phyloP scores from a whole-genome alignment of 2,329 filamentous ascomycete species.

The Penicillium sp. region DNA sequence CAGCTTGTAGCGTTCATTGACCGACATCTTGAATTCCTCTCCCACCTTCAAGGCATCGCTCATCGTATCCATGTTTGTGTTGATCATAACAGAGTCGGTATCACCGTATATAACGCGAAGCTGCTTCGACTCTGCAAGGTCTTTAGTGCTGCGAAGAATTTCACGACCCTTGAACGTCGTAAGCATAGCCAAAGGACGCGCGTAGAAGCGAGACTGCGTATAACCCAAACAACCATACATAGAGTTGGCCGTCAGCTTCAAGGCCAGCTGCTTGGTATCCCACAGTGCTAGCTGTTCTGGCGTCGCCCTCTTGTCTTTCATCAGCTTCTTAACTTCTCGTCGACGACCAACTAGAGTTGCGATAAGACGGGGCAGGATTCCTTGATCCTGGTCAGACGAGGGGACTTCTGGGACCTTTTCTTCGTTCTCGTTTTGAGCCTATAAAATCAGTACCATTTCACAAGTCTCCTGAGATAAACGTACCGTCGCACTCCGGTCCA shows the following conservation, averaged over 20 bases:
- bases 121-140: slow-evolving; percentile 84
- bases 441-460: slow-evolving; percentile 18
- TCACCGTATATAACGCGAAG: slow-evolving; percentile 98
- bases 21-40: slow-evolving; percentile 87
- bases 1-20: slow-evolving; percentile 88
- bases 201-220: slow-evolving; percentile 95
- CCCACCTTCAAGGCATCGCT: slow-evolving; percentile 87
- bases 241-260: slow-evolving; percentile 97
- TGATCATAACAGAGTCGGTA: slow-evolving; percentile 99
- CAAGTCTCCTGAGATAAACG: slow-evolving; percentile 26
- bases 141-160: slow-evolving; percentile 93
- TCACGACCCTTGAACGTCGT: slow-evolving; percentile 97
- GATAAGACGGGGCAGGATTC: slow-evolving; percentile 86
- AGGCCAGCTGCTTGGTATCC: slow-evolving; percentile 95
- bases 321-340: slow-evolving; percentile 88
- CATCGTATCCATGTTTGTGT: slow-evolving; percentile 93
- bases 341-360: slow-evolving; percentile 84
- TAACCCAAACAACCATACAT: slow-evolving; percentile 99
- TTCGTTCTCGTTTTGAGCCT: slow-evolving; percentile 65
- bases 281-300: slow-evolving; percentile 84
- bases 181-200: slow-evolving; percentile 87
- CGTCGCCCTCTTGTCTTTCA: slow-evolving; percentile 90
- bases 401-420: slow-evolving; percentile 88
- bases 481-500: slow-evolving; percentile 71
- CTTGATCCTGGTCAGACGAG: slow-evolving; percentile 65